These are phyloP conservation scores for Monascus purpureus DNA, from an alignment of 495 filamentous ascomycete genomes.

Conservation along the genomic window DNA sequence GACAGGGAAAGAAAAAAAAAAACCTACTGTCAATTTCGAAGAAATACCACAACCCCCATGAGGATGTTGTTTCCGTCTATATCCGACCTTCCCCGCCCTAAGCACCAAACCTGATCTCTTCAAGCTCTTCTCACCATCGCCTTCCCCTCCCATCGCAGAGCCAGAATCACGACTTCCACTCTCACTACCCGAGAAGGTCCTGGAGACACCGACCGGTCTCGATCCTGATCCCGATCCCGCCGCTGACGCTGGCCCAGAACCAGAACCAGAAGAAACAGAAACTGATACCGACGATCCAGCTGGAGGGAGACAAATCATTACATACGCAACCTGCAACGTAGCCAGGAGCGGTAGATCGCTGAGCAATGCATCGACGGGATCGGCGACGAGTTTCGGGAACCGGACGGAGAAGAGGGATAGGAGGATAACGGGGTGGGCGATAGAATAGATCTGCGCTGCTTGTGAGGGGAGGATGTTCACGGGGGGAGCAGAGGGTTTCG, in stretches of 20 bases:
- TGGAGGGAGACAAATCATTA: slow-evolving; percentile 57
- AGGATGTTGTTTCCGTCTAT: slow-evolving; percentile 13
- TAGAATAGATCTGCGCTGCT: slow-evolving; percentile 35
- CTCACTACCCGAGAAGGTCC: too few relatives aligned
- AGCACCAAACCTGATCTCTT: slow-evolving; percentile 1
- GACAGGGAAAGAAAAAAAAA: background rate
- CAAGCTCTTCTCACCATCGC: background rate
- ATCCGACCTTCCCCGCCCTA: slow-evolving; percentile 12
- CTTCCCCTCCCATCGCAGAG: too few relatives aligned
- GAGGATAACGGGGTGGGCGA: slow-evolving; percentile 53
- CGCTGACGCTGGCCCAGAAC: background rate
- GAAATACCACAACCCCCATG: slow-evolving; percentile 9
- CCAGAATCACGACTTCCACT: background rate
- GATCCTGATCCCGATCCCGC: background rate
- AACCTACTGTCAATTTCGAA: slow-evolving; percentile 23
- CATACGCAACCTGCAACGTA: slow-evolving; percentile 53
- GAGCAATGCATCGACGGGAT: slow-evolving; percentile 55
- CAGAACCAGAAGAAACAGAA: slow-evolving; percentile 9
- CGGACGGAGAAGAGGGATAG: slow-evolving; percentile 42
- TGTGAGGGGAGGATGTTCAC: slow-evolving; percentile 33
- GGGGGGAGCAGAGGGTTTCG: slow-evolving; percentile 16
- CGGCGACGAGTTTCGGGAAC: slow-evolving; percentile 53
- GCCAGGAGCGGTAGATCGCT: slow-evolving; percentile 46
- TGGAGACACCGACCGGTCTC: too few relatives aligned
- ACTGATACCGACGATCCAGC: slow-evolving; percentile 31